These are phyloP conservation scores for Aspergillus pseudoviridinutans DNA, from an alignment of 2,329 filamentous ascomycete species.

Conservation along the genomic window DNA sequence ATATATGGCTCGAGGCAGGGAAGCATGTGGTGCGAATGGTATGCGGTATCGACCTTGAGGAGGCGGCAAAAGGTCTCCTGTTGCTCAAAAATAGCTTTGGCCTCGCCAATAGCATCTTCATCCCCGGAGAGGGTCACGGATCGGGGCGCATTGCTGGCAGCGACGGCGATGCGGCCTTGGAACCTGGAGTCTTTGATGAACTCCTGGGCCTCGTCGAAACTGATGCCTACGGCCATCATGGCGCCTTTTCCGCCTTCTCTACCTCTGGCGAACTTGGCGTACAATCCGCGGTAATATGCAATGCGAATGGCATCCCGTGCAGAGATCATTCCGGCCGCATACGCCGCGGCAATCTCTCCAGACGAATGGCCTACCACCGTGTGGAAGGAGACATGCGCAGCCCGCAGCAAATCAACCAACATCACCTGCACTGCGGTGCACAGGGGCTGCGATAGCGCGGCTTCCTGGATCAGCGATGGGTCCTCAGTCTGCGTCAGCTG, in stretches of 20 bases:
- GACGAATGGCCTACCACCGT: constrained; percentile 48
- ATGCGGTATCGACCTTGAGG: constrained; percentile 43
- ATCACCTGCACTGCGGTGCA: constrained; percentile 26
- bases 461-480: constrained; percentile 18
- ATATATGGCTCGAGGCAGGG: constrained; percentile 29
- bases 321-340: constrained; percentile 45
- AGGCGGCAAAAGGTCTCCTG: constrained; percentile 36
- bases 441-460: constrained; percentile 23
- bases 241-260: constrained; percentile 28
- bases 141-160: constrained; percentile 38
- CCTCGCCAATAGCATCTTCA: constrained; percentile 29
- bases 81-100: constrained; percentile 27
- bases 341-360: constrained; percentile 52
- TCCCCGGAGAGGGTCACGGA: constrained; percentile 47
- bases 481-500: constrained; percentile 13
- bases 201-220: constrained; percentile 32
- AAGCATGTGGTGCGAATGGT: constrained; percentile 45
- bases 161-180: constrained; percentile 26
- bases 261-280: constrained; percentile 16
- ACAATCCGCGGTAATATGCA: constrained; percentile 46
- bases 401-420: constrained; percentile 22
- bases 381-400: constrained; percentile 30
- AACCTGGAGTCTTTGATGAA: constrained; percentile 25
- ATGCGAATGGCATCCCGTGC: constrained; percentile 41
- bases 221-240: constrained; percentile 49